Conservation (phyloP, 2,329 filamentous ascomycete species). For the Zasmidium cellare region DNA sequence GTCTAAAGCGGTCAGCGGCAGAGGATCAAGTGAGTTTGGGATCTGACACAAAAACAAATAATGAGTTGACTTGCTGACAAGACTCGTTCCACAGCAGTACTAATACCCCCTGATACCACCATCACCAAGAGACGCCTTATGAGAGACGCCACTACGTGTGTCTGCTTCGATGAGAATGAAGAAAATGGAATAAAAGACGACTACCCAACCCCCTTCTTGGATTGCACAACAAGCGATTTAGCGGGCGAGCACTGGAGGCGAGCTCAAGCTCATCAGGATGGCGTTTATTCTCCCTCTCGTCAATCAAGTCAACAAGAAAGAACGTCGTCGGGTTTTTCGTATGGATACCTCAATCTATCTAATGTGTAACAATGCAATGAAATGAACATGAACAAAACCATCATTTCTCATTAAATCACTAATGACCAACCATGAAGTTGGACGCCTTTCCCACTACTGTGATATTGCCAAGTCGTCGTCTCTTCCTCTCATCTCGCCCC, state of each 20-base stretch:
- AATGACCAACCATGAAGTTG: no score
- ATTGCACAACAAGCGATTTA: neutral
- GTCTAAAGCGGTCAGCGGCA: slow-evolving; percentile 43
- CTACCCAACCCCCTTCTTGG: neutral
- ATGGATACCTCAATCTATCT: neutral
- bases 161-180: neutral
- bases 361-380: neutral
- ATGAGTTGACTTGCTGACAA: neutral
- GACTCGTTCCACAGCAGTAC: neutral
- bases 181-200: neutral
- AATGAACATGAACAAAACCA: neutral
- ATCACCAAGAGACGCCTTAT: neutral
- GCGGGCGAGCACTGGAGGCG: neutral
- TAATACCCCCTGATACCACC: neutral
- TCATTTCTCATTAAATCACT: neutral
- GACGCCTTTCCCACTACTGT: no score
- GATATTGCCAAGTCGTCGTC: no score
- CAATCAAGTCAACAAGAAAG: neutral
- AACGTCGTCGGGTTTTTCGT: neutral
- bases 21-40: neutral
- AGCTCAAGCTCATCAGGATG: neutral
- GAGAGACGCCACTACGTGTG: neutral
- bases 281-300: neutral
- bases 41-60: neutral
- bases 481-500: no score